A percentile compares a stretch with the other conserved stretches of the same genome.
Conservation (phyloP, 129 eudicot species). For the Cynara cardunculus region DNA sequence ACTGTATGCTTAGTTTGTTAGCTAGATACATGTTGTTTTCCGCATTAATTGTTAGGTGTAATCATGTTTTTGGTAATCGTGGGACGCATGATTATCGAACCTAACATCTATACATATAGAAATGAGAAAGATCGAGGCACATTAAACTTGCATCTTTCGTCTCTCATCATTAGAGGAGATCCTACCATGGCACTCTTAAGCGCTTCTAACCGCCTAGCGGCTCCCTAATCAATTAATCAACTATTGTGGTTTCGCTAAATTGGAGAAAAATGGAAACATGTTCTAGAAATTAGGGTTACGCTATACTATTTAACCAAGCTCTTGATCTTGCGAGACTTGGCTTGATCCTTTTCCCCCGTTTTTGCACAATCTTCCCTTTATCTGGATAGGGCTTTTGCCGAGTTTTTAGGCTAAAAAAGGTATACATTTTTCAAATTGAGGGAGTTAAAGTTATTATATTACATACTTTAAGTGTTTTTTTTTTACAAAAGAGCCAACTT, state of each 20-base stretch:
- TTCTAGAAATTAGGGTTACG: background rate
- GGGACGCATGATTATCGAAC: background rate
- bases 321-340: constrained; percentile 91
- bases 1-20: background rate
- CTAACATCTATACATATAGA: background rate
- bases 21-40: background rate
- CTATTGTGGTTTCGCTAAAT: constrained; percentile 4
- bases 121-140: background rate
- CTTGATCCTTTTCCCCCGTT: constrained; percentile 70
- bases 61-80: background rate
- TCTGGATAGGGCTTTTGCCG: background rate
- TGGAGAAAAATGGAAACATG: background rate
- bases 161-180: background rate
- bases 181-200: constrained; percentile 76
- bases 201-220: constrained; percentile 74
- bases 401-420: background rate
- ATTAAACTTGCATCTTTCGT: too few species aligned
- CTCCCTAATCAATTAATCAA: constrained; percentile 38
- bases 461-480: too few species aligned
- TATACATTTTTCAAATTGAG: background rate
- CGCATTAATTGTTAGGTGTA: background rate
- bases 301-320: constrained; percentile 57
- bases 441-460: background rate
- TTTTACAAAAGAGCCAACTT: too few species aligned
- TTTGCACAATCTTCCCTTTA: background rate